Evolutionary conservation across 176 grass and related monocot genomes (phyloP), one percentile per base, ranked within the genome.

Genomic region (Raddia distichophylla): DNA sequence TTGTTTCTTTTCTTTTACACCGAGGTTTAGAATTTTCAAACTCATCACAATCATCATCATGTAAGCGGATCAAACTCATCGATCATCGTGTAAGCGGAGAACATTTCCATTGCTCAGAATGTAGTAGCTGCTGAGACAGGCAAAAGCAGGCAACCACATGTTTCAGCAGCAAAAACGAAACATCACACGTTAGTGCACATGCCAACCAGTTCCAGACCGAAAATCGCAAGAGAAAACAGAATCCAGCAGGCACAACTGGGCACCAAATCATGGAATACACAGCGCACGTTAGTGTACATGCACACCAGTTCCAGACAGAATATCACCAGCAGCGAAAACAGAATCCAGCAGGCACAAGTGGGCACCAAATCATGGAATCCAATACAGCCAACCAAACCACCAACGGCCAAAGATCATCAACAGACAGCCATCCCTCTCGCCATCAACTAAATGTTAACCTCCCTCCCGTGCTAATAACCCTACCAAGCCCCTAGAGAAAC

Each of bases 321-420:
- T 40, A 5, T 5, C 59, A 59, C 53, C 44, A 67, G 10, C 44
- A 67, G 10, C 51, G 18, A 43, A 79, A 83, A 83, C 49, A 83
- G 74, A 83, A 88, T 83, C 80, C 75, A 79, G 80, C 42, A 78
- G 7, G 53, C 61, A 51, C 80, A 78, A 14, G 19, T 80, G 66
- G 54, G 66, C 79, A 71, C 52, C 40, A 52, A 58, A 74, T 73
- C 86, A 79, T 60, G 68, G 86, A 74, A 74, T 79, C 51, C 80
- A 48, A 78, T 83, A 67, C 80, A 80, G 20, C 50, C 60, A 84
- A 60, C 44, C 32, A 73, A 62, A 60, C 75, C 60, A 79, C 60
- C 67, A 83, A 40, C 27, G 27, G 51, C 59, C 60, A 79, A 74
- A 72, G 22, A 69, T 75, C 75, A 67, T 66, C 40, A 45, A 74